Conservation (phyloP, 306 rosid species). For the Nissolia schottii region DNA sequence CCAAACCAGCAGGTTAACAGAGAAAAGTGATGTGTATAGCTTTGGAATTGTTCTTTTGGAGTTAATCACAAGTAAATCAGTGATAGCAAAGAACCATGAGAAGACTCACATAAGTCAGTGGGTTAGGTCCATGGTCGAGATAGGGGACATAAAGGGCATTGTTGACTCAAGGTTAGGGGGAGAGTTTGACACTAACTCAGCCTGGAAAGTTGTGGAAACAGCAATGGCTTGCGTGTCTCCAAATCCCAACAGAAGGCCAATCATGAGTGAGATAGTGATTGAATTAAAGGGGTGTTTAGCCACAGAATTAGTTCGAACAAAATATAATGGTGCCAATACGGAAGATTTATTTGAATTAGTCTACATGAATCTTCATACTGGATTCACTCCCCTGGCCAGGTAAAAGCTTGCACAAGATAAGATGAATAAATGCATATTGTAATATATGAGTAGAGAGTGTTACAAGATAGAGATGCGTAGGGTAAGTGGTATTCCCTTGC, state of each 20-base stretch:
- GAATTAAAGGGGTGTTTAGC: slow-evolving; percentile 35
- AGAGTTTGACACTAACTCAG: slow-evolving; percentile 24
- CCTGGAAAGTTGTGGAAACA: slow-evolving; percentile 44
- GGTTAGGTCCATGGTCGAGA: slow-evolving; percentile 24
- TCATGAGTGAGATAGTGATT: slow-evolving; percentile 27
- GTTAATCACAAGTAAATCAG: slow-evolving; percentile 41
- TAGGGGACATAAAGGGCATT: slow-evolving; percentile 31
- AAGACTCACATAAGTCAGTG: slow-evolving; percentile 30
- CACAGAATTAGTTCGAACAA: neutral
- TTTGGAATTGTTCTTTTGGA: slow-evolving; percentile 51
- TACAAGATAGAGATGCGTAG: neutral
- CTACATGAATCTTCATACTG: neutral
- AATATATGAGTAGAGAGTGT: neutral
- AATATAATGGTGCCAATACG: neutral
- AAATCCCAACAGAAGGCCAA: slow-evolving; percentile 32
- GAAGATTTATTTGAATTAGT: neutral
- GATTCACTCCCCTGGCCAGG: neutral
- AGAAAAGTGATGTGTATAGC: slow-evolving; percentile 55
- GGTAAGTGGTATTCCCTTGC: neutral
- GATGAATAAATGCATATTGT: neutral
- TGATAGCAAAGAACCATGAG: slow-evolving; percentile 11
- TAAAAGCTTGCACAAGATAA: neutral
- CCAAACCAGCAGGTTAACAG: slow-evolving; percentile 29
- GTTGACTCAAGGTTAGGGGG: slow-evolving; percentile 34
- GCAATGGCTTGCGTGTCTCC: slow-evolving; percentile 38